These are phyloP conservation scores for Hypoxylon cercidicola DNA, from an alignment of 495 filamentous ascomycete genomes.

Conservation along the genomic window DNA sequence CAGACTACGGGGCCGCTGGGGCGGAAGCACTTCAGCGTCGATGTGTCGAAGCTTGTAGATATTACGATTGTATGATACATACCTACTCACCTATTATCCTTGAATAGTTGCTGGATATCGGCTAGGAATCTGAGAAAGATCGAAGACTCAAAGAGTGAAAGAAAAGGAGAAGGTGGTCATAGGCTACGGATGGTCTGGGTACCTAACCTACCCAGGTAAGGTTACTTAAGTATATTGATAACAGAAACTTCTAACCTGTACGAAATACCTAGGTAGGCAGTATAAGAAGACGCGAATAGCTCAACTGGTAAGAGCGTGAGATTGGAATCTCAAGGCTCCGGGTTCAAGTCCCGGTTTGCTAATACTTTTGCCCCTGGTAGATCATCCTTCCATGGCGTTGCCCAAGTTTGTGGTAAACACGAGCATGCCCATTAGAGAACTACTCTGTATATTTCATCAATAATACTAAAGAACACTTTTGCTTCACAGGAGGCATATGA, in stretches of 20 bases:
- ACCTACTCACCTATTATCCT: background rate
- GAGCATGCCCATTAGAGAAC: too few species aligned
- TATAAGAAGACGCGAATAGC: slow-evolving; percentile 8
- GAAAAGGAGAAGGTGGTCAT: background rate
- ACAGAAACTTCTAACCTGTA: too few species aligned
- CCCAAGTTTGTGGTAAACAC: too few species aligned
- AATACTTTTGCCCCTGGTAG: background rate
- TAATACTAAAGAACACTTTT: too few species aligned
- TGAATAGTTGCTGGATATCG: too few species aligned
- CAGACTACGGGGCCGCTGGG: slow-evolving; percentile 3
- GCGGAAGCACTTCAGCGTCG: slow-evolving; percentile 6
- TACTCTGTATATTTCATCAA: too few species aligned
- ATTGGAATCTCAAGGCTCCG: slow-evolving; percentile 30
- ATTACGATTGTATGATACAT: slow-evolving; percentile 26
- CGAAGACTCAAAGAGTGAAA: background rate
- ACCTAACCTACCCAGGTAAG: too few species aligned
- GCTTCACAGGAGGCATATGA: too few species aligned
- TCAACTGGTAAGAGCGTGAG: slow-evolving; percentile 33
- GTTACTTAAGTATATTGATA: too few species aligned
- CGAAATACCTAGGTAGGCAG: too few species aligned
- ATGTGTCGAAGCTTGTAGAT: slow-evolving; percentile 33
- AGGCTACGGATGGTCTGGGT: too few species aligned
- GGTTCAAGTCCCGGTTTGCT: slow-evolving; percentile 30
- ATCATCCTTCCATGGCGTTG: background rate
- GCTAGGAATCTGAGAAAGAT: too few species aligned